These are phyloP conservation scores for Tuber brumale DNA, from an alignment of 495 filamentous ascomycete species.

Conservation along the genomic window DNA sequence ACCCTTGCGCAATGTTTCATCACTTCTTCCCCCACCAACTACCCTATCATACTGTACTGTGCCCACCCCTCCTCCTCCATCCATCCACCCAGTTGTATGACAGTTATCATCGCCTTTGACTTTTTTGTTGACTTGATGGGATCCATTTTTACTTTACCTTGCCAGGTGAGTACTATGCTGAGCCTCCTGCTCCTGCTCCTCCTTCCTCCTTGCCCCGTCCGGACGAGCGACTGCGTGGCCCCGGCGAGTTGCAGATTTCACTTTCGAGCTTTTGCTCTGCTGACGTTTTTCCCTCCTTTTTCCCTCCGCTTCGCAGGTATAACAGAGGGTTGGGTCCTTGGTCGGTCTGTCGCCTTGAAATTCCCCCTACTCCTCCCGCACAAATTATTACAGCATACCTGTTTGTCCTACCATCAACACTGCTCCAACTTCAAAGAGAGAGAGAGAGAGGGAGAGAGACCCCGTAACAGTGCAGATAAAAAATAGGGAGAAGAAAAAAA, in stretches of 20 bases:
- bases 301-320: background rate
- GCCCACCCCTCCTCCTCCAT: background rate
- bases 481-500: background rate
- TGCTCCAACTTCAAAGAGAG: background rate
- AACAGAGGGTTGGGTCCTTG: background rate
- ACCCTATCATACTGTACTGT: background rate
- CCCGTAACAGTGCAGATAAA: background rate
- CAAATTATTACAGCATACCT: background rate
- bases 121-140: background rate
- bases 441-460: background rate
- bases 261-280: background rate
- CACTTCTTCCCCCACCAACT: too few relatives aligned
- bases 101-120: background rate
- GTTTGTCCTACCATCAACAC: background rate
- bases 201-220: background rate
- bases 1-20: background rate
- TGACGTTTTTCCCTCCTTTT: background rate
- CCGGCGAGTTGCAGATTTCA: background rate
- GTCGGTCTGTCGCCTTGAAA: background rate
- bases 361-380: background rate
- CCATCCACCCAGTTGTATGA: background rate
- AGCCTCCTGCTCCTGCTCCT: background rate
- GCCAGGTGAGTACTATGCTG: background rate
- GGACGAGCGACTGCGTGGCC: background rate
- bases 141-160: background rate